phyloP scores from a whole-genome alignment of 441 rosid species.

The Lepidium campestre region DNA sequence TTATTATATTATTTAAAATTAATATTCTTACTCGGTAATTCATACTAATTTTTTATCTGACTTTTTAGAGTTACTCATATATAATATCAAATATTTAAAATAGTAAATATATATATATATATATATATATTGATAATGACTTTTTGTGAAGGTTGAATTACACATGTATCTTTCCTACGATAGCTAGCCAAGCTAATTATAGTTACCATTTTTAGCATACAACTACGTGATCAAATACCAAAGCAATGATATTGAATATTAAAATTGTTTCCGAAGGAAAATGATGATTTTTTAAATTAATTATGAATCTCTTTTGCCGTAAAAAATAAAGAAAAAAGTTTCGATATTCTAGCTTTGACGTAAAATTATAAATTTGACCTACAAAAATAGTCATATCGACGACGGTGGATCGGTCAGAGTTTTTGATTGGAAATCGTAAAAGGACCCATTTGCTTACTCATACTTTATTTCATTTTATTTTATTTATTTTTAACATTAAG shows the following conservation, averaged over 20 bases:
- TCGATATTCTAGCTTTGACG: background rate
- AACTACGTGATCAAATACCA: conserved; percentile 1
- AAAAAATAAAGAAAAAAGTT: background rate
- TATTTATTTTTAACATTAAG: background rate
- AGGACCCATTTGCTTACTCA: conserved; percentile 4
- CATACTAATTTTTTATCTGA: no score
- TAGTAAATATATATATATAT: background rate
- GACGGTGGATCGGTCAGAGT: conserved; percentile 25
- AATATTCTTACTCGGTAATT: background rate
- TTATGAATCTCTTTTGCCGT: background rate
- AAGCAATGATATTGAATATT: conserved; percentile 20
- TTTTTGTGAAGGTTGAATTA: background rate
- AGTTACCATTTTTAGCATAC: background rate
- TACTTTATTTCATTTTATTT: no score
- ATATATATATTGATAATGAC: no score
- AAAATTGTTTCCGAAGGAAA: conserved; percentile 25
- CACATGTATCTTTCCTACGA: background rate
- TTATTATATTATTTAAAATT: background rate
- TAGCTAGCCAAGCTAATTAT: background rate
- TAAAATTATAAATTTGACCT: background rate
- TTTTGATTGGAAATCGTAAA: background rate
- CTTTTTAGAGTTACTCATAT: background rate
- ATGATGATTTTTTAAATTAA: conserved; percentile 5
- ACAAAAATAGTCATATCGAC: background rate
- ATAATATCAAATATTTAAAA: background rate